phyloP scores from a whole-genome alignment of 1,284 basidiomycete genomes.

The Apiotrichum sp. region DNA sequence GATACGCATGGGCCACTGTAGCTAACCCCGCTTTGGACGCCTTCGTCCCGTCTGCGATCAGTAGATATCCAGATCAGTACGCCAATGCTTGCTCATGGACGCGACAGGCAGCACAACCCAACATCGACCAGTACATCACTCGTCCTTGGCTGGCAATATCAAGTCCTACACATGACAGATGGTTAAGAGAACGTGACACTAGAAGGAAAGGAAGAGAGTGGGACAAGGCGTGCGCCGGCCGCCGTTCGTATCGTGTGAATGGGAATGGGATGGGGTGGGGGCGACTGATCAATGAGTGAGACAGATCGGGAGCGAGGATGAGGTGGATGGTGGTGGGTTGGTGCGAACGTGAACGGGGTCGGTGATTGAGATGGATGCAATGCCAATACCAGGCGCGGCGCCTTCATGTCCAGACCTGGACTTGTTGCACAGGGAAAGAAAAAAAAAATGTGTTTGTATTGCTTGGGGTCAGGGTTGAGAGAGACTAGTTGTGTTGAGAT shows the following conservation, averaged over 20 bases:
- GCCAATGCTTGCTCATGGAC: too few species aligned
- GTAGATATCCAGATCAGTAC: too few species aligned
- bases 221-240: not conserved
- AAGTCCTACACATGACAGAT: constrained; percentile 3
- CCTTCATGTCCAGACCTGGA: not conserved
- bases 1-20: too few species aligned
- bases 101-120: not conserved
- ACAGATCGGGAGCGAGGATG: too few species aligned
- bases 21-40: too few species aligned
- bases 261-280: not conserved
- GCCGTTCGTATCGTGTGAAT: too few species aligned
- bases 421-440: not conserved
- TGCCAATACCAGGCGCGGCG: too few species aligned
- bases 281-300: not conserved
- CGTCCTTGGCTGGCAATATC: not conserved
- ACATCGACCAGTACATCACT: constrained; percentile 10
- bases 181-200: not conserved
- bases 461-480: not conserved
- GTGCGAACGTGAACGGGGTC: not conserved
- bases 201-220: not conserved
- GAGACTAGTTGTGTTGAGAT: not conserved
- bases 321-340: too few species aligned
- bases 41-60: too few species aligned
- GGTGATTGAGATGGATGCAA: not conserved
- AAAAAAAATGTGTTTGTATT: not conserved